Percentiles rank a stretch among this genome's conserved stretches.
phyloP scores from a whole-genome alignment of 2,329 filamentous ascomycete genomes.

The Colletotrichum sp. region DNA sequence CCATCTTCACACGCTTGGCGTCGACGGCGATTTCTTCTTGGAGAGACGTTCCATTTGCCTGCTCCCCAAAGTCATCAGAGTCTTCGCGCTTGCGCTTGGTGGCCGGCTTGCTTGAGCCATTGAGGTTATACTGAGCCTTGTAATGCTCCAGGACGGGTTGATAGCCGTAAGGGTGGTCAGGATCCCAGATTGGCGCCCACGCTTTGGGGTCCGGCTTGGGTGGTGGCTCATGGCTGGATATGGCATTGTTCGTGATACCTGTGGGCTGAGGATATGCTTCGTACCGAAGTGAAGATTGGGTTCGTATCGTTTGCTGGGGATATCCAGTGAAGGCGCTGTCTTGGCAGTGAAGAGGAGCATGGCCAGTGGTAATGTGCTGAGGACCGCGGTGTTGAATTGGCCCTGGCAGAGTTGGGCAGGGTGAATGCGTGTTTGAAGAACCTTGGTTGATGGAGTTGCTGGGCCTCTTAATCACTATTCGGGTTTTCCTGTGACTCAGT shows the following conservation, averaged over 20 bases:
- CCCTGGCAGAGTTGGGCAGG: background rate
- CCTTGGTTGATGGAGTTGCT: background rate
- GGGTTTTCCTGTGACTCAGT: background rate
- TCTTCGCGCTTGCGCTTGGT: background rate
- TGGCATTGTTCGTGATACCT: background rate
- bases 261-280: background rate
- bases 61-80: background rate
- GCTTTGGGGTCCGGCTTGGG: background rate
- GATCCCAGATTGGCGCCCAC: background rate
- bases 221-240: background rate
- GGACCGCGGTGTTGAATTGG: background rate
- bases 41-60: background rate
- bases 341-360: background rate
- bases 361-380: background rate
- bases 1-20: background rate
- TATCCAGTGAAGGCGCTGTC: background rate
- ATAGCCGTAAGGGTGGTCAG: background rate
- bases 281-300: background rate
- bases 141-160: conserved; percentile 1
- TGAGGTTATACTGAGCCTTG: background rate
- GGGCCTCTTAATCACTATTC: background rate
- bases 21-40: background rate
- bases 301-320: background rate
- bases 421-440: background rate
- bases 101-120: background rate